Conservation (phyloP, 768 basidiomycete genomes). For the Russula foetens region DNA sequence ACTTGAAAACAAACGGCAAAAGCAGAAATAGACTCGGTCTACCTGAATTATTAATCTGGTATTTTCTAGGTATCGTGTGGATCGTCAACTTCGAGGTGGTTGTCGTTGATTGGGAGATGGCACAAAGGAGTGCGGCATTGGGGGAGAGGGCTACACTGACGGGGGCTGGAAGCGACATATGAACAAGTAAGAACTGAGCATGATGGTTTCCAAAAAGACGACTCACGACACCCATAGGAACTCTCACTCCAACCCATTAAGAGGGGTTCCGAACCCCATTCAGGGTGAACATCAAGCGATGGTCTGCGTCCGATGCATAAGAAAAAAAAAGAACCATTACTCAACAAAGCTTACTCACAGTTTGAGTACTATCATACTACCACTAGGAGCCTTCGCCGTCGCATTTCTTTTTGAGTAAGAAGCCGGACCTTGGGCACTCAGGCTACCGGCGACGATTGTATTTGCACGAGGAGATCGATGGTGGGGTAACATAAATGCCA, state of each 20-base stretch:
- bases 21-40: conserved; percentile 18
- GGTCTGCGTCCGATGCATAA: background rate
- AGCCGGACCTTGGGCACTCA: conserved; percentile 1
- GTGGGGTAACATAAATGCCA: conserved; percentile 16
- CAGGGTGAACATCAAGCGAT: conserved; percentile 9
- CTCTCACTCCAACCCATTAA: conserved; percentile 13
- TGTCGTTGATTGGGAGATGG: conserved; percentile 30
- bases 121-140: conserved; percentile 49
- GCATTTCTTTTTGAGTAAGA: background rate
- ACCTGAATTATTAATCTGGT: background rate
- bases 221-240: conserved; percentile 5
- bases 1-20: background rate
- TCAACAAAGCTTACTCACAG: background rate
- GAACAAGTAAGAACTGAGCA: background rate
- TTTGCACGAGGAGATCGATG: background rate
- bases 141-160: conserved; percentile 48
- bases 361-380: conserved; percentile 3
- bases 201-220: background rate
- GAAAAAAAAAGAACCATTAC: background rate
- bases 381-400: background rate
- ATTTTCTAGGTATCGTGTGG: conserved; percentile 12
- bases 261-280: conserved; percentile 12
- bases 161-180: conserved; percentile 42
- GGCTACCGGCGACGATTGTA: conserved; percentile 12
- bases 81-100: conserved; percentile 9